Conservation (phyloP, 176 grass and related monocot genomes). For the Ensete ventricosum region DNA sequence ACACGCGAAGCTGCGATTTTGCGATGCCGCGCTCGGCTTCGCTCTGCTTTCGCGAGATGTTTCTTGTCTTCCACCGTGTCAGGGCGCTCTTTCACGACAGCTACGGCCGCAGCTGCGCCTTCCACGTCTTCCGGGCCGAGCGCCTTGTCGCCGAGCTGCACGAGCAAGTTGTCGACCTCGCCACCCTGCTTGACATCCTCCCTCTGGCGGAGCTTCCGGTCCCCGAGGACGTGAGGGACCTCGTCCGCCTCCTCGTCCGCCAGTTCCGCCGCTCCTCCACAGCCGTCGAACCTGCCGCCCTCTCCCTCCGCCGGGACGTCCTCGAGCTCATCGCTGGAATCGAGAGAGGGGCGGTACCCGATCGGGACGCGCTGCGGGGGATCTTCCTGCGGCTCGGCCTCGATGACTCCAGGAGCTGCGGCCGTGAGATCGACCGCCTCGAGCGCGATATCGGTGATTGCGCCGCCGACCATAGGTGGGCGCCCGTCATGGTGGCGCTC, state of each 20-base stretch:
- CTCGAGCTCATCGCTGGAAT: background rate
- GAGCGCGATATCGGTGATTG: background rate
- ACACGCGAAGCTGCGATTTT: no score
- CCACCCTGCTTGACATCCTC: conserved; percentile 9
- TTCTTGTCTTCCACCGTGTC: background rate
- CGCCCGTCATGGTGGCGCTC: background rate
- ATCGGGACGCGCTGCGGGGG: background rate
- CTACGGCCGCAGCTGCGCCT: conserved; percentile 4
- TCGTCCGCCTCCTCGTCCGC: conserved; percentile 2
- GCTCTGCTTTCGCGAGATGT: conserved; percentile 4
- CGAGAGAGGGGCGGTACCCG: background rate
- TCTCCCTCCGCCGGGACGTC: background rate
- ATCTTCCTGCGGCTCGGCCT: background rate
- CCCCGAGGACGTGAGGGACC: background rate
- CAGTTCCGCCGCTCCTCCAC: background rate
- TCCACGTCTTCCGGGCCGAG: background rate
- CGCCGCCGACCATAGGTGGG: background rate
- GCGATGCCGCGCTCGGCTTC: background rate
- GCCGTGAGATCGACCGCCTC: background rate
- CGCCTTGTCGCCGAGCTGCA: background rate
- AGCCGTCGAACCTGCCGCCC: background rate
- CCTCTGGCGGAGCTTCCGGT: background rate
- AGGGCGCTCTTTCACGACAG: background rate
- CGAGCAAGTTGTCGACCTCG: background rate
- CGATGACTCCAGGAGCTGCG: background rate